phyloP scores from a whole-genome alignment of 805 yeast species.

The Candida piceae region DNA sequence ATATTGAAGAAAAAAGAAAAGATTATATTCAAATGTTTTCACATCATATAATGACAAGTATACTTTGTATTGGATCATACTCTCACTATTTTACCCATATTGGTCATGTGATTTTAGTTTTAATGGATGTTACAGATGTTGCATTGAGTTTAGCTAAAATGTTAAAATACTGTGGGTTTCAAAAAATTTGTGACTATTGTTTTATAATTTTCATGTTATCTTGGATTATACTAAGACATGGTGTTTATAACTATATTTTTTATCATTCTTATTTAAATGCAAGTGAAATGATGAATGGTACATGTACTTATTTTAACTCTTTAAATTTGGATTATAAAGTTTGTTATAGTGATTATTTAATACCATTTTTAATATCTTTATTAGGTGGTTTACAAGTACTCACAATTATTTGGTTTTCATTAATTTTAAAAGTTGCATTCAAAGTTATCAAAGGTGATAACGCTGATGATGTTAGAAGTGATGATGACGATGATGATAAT shows the following conservation, averaged over 20 bases:
- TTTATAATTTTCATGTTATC: slow-evolving; percentile 60
- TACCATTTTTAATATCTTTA: slow-evolving; percentile 47
- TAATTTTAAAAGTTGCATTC: slow-evolving; percentile 65
- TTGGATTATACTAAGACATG: slow-evolving; percentile 75
- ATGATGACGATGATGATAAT: too few species aligned
- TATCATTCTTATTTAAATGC: slow-evolving; percentile 52
- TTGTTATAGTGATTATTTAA: slow-evolving; percentile 45
- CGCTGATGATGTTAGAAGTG: slow-evolving; percentile 87
- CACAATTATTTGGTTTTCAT: slow-evolving; percentile 66
- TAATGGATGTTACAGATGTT: slow-evolving; percentile 84
- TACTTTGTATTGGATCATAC: slow-evolving; percentile 67
- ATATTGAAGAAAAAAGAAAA: slow-evolving; percentile 74
- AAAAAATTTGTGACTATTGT: slow-evolving; percentile 57
- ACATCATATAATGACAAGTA: slow-evolving; percentile 79
- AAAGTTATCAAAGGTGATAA: slow-evolving; percentile 65
- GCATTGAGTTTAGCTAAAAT: slow-evolving; percentile 69
- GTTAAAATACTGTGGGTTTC: slow-evolving; percentile 65
- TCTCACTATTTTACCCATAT: slow-evolving; percentile 64
- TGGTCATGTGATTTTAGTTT: slow-evolving; percentile 70
- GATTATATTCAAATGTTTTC: slow-evolving; percentile 83
- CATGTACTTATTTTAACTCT: slow-evolving; percentile 30
- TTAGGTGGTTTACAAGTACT: slow-evolving; percentile 64
- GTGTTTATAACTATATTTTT: slow-evolving; percentile 61
- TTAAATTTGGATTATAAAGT: slow-evolving; percentile 23
- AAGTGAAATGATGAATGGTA: slow-evolving; percentile 39